Percentiles rank a stretch among this genome's conserved stretches.
These are phyloP conservation scores for Stagonosporopsis cucurbitacearum DNA, from an alignment of 2,329 filamentous ascomycete species.

Conservation along the genomic window DNA sequence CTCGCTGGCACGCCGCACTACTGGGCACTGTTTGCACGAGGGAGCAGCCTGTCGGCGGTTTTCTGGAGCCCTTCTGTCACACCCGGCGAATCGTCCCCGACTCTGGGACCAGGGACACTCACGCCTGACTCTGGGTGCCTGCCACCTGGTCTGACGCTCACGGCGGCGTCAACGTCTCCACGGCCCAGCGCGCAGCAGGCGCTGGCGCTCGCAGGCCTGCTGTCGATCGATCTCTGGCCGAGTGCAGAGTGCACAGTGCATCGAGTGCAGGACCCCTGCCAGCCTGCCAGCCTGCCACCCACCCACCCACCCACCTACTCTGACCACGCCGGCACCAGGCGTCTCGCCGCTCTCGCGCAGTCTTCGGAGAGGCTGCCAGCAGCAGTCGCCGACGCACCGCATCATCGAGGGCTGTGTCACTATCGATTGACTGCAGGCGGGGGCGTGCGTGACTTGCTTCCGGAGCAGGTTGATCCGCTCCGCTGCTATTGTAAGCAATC, in stretches of 20 bases:
- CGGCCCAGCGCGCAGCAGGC: conserved; percentile 30
- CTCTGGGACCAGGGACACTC: conserved; percentile 13
- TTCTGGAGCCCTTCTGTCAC: conserved; percentile 4
- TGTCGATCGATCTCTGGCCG: conserved; percentile 40
- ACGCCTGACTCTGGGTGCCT: conserved; percentile 16
- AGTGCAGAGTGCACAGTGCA: conserved; percentile 22
- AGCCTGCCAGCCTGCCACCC: too few relatives aligned
- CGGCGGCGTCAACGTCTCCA: conserved; percentile 19
- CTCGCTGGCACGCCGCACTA: conserved; percentile 1
- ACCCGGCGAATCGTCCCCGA: conserved; percentile 8
- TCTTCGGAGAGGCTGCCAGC: conserved; percentile 23
- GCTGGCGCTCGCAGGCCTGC: conserved; percentile 32
- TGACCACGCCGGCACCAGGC: conserved; percentile 14
- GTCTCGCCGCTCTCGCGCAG: conserved; percentile 16
- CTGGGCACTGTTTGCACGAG: neutral
- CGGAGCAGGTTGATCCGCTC: conserved; percentile 31
- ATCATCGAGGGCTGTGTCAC: conserved; percentile 14
- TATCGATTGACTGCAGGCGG: conserved; percentile 21
- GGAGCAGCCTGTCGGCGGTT: conserved; percentile 13
- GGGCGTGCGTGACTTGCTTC: conserved; percentile 16
- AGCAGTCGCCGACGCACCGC: conserved; percentile 15
- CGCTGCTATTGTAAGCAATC: too few relatives aligned
- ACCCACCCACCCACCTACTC: conserved; percentile 27
- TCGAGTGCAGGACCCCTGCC: too few relatives aligned
- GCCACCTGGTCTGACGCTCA: conserved; percentile 18